A percentile compares a stretch with the other conserved stretches of the same genome.
Conservation (phyloP, 2,329 filamentous ascomycete genomes). For the Xylaria sp. region DNA sequence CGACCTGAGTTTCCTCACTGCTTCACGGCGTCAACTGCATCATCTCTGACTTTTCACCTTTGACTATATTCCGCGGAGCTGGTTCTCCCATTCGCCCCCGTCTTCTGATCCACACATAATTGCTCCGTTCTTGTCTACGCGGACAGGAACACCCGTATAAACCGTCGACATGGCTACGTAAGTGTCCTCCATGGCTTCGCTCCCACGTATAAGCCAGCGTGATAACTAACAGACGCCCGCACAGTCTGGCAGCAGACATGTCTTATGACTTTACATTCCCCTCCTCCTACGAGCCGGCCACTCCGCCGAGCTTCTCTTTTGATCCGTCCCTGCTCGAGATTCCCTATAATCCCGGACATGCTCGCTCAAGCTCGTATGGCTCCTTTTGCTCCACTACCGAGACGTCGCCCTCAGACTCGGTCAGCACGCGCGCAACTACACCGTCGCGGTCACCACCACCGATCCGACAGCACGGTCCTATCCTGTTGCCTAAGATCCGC, state of each 20-base stretch:
- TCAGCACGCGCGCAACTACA: constrained; percentile 69
- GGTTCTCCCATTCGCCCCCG: constrained; percentile 34
- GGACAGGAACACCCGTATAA: constrained; percentile 29
- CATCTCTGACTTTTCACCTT: constrained; percentile 22
- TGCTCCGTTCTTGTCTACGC: constrained; percentile 30
- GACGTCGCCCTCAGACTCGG: constrained; percentile 67
- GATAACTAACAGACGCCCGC: constrained; percentile 33
- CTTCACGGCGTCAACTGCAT: constrained; percentile 29
- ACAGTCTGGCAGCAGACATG: constrained; percentile 64
- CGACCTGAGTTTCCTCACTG: constrained; percentile 31
- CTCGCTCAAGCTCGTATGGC: constrained; percentile 65
- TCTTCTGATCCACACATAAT: constrained; percentile 36
- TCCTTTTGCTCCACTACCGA: constrained; percentile 67
- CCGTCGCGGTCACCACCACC: constrained; percentile 68
- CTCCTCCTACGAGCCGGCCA: constrained; percentile 53
- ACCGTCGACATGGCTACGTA: constrained; percentile 48
- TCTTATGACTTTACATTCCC: constrained; percentile 64
- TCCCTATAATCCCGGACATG: constrained; percentile 57
- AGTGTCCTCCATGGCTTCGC: constrained; percentile 31
- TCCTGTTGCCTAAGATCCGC: constrained; percentile 83
- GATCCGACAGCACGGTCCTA: constrained; percentile 75
- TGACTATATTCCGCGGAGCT: constrained; percentile 31
- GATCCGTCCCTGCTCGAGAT: constrained; percentile 60
- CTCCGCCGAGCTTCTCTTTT: constrained; percentile 57
- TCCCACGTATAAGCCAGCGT: constrained; percentile 9